Conservation (phyloP, 768 basidiomycete species). For the Porpolomopsis calyptriformis region DNA sequence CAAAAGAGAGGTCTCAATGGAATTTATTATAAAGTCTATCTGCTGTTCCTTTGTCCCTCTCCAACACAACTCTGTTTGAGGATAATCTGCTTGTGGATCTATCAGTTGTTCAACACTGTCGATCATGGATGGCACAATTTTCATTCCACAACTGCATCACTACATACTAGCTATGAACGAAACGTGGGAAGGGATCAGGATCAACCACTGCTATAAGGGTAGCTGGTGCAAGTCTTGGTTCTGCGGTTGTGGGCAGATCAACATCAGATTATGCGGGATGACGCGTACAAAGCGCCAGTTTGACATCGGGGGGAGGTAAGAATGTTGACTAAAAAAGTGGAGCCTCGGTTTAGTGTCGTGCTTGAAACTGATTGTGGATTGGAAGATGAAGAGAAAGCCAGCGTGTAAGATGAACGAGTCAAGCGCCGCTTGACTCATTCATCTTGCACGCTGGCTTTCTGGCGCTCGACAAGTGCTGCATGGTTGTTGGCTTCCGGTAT, state of each 20-base stretch:
- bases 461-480: too few species aligned
- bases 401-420: slow-evolving; percentile 11
- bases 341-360: slow-evolving; percentile 8
- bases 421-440: too few species aligned
- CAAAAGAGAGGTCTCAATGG: not conserved
- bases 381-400: slow-evolving; percentile 11
- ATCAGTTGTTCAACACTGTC: too few species aligned
- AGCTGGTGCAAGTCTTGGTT: not conserved
- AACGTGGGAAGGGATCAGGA: too few species aligned
- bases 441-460: too few species aligned
- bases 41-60: too few species aligned
- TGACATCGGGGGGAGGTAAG: slow-evolving; percentile 1
- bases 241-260: slow-evolving; percentile 7
- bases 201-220: not conserved
- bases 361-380: slow-evolving; percentile 5
- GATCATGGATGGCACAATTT: too few species aligned
- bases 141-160: too few species aligned
- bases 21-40: too few species aligned
- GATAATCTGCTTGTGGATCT: too few species aligned
- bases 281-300: slow-evolving; percentile 9
- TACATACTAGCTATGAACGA: too few species aligned
- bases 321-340: slow-evolving; percentile 1
- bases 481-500: slow-evolving; percentile 8
- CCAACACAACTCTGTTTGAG: too few species aligned
- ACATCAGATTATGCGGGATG: slow-evolving; percentile 6